Percentiles rank a stretch among this genome's conserved stretches.
These are phyloP conservation scores for Candida koratica DNA, from an alignment of 805 yeast genomes.

Conservation along the genomic window DNA sequence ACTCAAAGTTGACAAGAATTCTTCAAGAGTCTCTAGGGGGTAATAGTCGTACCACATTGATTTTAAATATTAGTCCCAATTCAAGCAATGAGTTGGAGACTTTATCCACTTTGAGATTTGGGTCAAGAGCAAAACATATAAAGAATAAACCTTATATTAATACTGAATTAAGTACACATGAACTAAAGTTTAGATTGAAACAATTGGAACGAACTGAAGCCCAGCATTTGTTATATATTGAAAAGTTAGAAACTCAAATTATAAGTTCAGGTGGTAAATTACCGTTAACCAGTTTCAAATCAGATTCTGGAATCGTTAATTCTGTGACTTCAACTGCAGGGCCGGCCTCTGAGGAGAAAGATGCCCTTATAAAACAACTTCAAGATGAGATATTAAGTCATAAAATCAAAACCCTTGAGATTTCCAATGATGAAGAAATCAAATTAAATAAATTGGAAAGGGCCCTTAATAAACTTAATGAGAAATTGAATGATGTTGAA, in stretches of 20 bases:
- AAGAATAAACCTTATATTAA: constrained; percentile 65
- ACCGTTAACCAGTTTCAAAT: constrained; percentile 8
- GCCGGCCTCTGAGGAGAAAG: constrained; percentile 18
- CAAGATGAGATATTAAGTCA: constrained; percentile 26
- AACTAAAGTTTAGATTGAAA: constrained; percentile 39
- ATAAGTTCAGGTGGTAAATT: constrained; percentile 19
- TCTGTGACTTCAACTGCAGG: not conserved
- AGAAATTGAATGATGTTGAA: constrained; percentile 59
- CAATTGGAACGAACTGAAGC: constrained; percentile 34
- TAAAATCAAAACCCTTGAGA: constrained; percentile 29
- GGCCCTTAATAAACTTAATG: constrained; percentile 52
- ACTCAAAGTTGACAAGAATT: constrained; percentile 70
- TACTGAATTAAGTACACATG: constrained; percentile 50
- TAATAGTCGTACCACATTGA: constrained; percentile 76
- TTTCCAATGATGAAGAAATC: constrained; percentile 41
- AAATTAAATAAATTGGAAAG: constrained; percentile 53
- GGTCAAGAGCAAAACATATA: constrained; percentile 80
- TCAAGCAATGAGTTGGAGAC: constrained; percentile 76
- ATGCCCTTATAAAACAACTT: constrained; percentile 26
- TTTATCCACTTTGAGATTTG: constrained; percentile 79
- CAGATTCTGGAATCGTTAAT: not conserved
- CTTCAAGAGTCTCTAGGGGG: constrained; percentile 86
- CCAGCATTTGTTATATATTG: constrained; percentile 28
- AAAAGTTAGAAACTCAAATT: constrained; percentile 41
- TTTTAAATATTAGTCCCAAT: constrained; percentile 87